Evolutionary conservation across 1,284 basidiomycete species (phyloP).

Genomic region (Irpex lacteus): DNA sequence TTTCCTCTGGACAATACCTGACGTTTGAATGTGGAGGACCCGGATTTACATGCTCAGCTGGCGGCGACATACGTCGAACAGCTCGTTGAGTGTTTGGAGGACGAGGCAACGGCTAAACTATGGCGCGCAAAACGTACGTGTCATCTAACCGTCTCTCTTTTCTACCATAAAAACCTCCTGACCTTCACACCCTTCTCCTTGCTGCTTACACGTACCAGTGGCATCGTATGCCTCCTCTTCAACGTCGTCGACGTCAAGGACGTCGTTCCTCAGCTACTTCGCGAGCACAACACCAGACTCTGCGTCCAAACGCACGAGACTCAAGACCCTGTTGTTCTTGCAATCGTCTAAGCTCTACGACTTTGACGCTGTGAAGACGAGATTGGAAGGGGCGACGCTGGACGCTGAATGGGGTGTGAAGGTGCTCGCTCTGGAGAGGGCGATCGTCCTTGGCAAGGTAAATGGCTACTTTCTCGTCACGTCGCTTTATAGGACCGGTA

Average conservation of each 20-base stretch:
- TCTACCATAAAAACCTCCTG: background rate
- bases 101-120: conserved; percentile 54
- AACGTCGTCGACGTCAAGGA: conserved; percentile 44
- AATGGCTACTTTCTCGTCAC: background rate
- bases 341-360: conserved; percentile 74
- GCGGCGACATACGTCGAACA: conserved; percentile 55
- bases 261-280: conserved; percentile 62
- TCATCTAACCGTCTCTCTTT: no score
- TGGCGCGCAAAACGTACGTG: conserved; percentile 70
- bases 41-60: conserved; percentile 57
- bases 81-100: conserved; percentile 43
- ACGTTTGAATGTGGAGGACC: conserved; percentile 37
- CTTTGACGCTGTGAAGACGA: conserved; percentile 41
- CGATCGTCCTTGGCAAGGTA: conserved; percentile 83
- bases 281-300: conserved; percentile 70
- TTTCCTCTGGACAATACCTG: conserved; percentile 4
- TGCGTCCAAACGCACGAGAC: conserved; percentile 64
- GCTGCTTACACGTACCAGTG: conserved; percentile 26
- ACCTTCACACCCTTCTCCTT: conserved; percentile 11
- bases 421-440: conserved; percentile 68
- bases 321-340: conserved; percentile 78
- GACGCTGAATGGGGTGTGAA: conserved; percentile 30
- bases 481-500: background rate
- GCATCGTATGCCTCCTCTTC: background rate
- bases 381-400: conserved; percentile 36